Conservation (phyloP, 179 eudicot genomes). For the Monotropa hypopitys region DNA sequence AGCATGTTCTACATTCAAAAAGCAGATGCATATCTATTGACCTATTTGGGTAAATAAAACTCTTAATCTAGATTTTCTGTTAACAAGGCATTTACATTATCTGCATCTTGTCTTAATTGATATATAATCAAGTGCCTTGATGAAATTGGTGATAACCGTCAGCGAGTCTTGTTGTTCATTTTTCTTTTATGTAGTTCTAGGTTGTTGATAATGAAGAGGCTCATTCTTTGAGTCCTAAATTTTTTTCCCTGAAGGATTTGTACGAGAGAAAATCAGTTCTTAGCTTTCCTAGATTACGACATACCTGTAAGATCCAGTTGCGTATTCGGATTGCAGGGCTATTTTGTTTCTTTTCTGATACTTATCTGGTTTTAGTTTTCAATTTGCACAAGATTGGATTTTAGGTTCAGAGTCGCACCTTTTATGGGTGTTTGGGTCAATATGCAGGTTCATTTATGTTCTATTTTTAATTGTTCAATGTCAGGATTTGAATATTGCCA, state of each 20-base stretch:
- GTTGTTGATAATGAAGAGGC: background rate
- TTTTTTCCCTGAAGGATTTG: background rate
- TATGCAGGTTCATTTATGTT: background rate
- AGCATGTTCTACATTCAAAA: background rate
- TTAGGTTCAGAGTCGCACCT: background rate
- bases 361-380: background rate
- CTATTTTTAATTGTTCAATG: constrained; percentile 1
- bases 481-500: constrained; percentile 62
- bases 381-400: background rate
- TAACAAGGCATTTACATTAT: background rate
- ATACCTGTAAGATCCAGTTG: background rate
- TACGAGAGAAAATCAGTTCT: background rate
- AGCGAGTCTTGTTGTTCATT: background rate
- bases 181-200: background rate
- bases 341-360: background rate
- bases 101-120: background rate
- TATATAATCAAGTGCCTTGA: background rate
- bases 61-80: background rate
- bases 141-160: background rate
- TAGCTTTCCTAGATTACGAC: background rate
- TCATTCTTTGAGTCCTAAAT: constrained; percentile 3
- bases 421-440: background rate
- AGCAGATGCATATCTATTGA: background rate
- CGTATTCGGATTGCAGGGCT: background rate
- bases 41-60: background rate